Conservation (phyloP, 1,284 basidiomycete genomes). For the Cryptococcus sp. region DNA sequence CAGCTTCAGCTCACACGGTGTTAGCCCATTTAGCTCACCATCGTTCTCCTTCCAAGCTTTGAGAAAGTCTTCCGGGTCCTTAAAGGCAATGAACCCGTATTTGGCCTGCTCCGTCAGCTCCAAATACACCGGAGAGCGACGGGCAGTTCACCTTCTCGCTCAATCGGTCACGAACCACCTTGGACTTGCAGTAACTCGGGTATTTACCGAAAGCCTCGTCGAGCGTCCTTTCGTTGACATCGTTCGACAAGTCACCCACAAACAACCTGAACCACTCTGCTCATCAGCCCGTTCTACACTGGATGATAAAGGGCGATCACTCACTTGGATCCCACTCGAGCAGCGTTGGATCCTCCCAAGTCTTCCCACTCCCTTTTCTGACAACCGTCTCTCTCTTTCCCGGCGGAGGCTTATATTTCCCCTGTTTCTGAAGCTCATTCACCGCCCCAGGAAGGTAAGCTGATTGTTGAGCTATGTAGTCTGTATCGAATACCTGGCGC, state of each 20-base stretch:
- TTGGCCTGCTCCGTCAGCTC: conserved; percentile 60
- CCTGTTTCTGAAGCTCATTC: conserved; percentile 8
- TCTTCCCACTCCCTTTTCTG: conserved; percentile 87
- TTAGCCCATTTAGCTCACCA: conserved; percentile 54
- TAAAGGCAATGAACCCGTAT: conserved; percentile 96
- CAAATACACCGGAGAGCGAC: neutral
- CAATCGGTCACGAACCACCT: conserved; percentile 85
- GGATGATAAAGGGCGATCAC: conserved; percentile 36
- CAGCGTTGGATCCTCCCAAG: conserved; percentile 96
- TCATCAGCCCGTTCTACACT: conserved; percentile 1
- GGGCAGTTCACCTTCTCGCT: conserved; percentile 74
- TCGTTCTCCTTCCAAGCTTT: conserved; percentile 99
- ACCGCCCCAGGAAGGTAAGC: conserved; percentile 5
- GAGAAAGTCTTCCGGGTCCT: conserved; percentile 96
- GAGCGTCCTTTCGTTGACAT: conserved; percentile 91
- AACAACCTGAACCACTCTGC: conserved; percentile 96
- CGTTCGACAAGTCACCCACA: conserved; percentile 96
- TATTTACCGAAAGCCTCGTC: conserved; percentile 90
- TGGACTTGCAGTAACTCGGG: conserved; percentile 84
- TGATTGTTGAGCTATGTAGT: conserved; percentile 27
- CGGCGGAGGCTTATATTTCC: conserved; percentile 11
- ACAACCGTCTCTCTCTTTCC: conserved; percentile 91
- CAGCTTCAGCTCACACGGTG: neutral
- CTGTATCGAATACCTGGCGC: conserved; percentile 23
- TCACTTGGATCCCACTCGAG: conserved; percentile 95